Base-by-base conservation (phyloP, 139 green algal species). In the Closterium sp. region DNA sequence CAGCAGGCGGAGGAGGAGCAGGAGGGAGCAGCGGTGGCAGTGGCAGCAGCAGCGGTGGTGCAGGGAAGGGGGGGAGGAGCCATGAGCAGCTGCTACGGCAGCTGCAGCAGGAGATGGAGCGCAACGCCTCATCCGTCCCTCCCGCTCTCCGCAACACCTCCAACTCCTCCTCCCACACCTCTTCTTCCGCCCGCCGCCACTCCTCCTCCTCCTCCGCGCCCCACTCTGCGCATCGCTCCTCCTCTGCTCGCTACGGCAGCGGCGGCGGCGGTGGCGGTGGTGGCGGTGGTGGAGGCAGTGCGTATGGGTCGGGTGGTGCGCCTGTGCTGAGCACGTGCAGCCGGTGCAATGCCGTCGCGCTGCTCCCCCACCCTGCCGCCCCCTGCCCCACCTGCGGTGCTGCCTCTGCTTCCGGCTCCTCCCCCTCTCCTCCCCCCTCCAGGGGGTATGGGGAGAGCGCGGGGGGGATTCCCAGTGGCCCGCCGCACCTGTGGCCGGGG, bases 71-170 rank as follows among this genome's bases (percentile, higher is more conserved):
- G 62, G 62, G 62, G 17, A 79, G 62, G 62, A 79, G 62, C 62
- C 62, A 79, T 4, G 62, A 79, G 85, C 85, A 87, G 85, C 85
- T 32, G 85, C 85, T 32, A 24, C 85, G 85, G 13, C 85, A 87
- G 4, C 86, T 31, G 90, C 87, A 94, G 89, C 79, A 94, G 88
- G 91, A 93, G 88, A 92, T 93, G 88, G 91, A 93, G 34, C 22
- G 50, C 21, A 93, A 93, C 45, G 89, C 91, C 30, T 27, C 88
- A 9, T 50, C 38, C 38, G 38, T 50, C 28, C 85, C 22, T 1
- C 85, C n/a, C 9, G 85, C 79, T 28, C 4, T 31, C 85, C 85
- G 28, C n/a, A 87, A 32, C 85, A 3, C 24, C 28, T 29, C n/a
- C 84, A 29, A 4, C 84, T 30, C 84, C 32, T 38, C 32, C n/a